Conservation (phyloP, 768 basidiomycete species). For the Macrocybe gigantea region DNA sequence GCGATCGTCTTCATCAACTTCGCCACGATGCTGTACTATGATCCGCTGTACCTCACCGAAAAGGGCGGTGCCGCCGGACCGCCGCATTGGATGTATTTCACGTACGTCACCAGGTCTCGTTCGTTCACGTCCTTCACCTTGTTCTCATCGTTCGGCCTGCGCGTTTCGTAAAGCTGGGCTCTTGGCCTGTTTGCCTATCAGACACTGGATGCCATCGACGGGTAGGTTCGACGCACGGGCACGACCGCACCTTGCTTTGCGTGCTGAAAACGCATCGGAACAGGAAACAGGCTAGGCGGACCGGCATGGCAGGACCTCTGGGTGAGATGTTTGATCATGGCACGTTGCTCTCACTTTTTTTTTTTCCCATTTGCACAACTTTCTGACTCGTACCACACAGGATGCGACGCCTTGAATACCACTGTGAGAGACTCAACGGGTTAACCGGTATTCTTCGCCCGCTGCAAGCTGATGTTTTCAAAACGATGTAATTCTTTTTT, state of each 20-base stretch:
- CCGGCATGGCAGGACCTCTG: conserved; percentile 95
- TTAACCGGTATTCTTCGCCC: too few relatives aligned
- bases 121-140: not conserved
- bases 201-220: conserved; percentile 83
- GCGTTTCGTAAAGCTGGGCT: conserved; percentile 57
- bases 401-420: conserved; percentile 92
- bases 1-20: conserved; percentile 81
- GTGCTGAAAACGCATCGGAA: conserved; percentile 18
- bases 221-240: conserved; percentile 14
- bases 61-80: conserved; percentile 56
- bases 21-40: conserved; percentile 74
- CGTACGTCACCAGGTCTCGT: conserved; percentile 40
- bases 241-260: conserved; percentile 31
- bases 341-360: conserved; percentile 19
- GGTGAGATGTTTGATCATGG: conserved; percentile 99
- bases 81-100: conserved; percentile 88
- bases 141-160: not conserved
- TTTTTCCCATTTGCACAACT: not conserved
- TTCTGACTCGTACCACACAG: conserved; percentile 24
- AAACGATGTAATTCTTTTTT: too few relatives aligned
- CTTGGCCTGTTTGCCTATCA: conserved; percentile 90
- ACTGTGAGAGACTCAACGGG: conserved; percentile 45
- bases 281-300: conserved; percentile 89
- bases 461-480: too few relatives aligned
- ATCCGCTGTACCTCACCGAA: conserved; percentile 69